Percentiles rank a stretch among this genome's conserved stretches.
phyloP scores from a whole-genome alignment of 495 filamentous ascomycete genomes.

The Penicilliopsis zonata region DNA sequence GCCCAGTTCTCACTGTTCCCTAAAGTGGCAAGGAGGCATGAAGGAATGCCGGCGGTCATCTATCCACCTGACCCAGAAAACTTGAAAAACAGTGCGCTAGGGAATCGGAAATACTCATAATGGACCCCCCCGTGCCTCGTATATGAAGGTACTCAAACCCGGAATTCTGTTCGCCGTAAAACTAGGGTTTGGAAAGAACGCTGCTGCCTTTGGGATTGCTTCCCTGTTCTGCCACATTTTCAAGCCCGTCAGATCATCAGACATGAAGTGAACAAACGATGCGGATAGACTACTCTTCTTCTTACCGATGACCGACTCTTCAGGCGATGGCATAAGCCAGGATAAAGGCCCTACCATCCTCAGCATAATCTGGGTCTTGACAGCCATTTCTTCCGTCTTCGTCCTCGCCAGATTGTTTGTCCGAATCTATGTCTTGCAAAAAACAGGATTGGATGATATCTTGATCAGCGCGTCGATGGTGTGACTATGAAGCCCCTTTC shows the following conservation, averaged over 20 bases:
- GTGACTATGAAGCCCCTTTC: neutral
- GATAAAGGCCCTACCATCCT: constrained; percentile 1
- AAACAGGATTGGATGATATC: neutral
- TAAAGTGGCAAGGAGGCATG: too few species aligned
- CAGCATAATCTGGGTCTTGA: neutral
- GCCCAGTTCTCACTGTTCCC: neutral
- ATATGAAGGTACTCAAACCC: too few species aligned
- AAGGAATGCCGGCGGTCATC: too few species aligned
- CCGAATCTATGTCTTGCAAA: neutral
- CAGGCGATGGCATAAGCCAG: neutral
- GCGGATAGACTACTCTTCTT: neutral
- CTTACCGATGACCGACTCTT: neutral
- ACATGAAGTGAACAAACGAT: constrained; percentile 1
- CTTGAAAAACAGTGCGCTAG: too few species aligned
- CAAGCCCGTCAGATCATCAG: neutral
- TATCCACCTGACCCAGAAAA: too few species aligned
- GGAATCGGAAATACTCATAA: too few species aligned
- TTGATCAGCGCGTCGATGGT: neutral
- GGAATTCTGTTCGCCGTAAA: too few species aligned
- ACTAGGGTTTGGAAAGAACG: too few species aligned
- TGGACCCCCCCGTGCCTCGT: too few species aligned
- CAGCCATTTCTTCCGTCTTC: neutral
- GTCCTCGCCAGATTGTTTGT: neutral
- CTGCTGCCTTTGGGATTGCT: neutral
- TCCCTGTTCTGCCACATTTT: constrained; percentile 1